phyloP scores from a whole-genome alignment of 345 rosid species.

The thale cress (Arabidopsis thaliana) region DNA sequence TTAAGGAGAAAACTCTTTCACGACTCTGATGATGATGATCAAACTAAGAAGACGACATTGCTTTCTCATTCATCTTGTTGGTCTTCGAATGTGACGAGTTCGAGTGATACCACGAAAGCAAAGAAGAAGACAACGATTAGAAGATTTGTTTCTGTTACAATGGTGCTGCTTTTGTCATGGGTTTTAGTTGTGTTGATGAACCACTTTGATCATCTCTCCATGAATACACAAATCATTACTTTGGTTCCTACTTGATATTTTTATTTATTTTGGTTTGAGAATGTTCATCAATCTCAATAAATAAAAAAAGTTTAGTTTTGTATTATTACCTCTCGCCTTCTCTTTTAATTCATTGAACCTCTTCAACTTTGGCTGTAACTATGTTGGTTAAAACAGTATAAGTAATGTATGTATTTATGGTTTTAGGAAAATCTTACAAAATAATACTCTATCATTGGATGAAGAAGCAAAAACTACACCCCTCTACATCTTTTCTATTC shows the following conservation, averaged over 20 bases:
- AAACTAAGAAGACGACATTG: neutral
- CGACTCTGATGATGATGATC: slow-evolving; percentile 17
- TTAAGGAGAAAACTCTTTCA: slow-evolving; percentile 38
- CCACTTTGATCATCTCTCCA: slow-evolving; percentile 14
- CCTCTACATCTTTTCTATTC: too few species aligned
- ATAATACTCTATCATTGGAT: too few species aligned
- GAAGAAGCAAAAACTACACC: too few species aligned
- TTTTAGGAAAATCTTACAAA: too few species aligned
- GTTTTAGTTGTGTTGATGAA: slow-evolving; percentile 28
- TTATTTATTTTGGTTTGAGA: neutral
- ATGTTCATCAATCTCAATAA: slow-evolving; percentile 22
- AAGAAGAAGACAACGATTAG: neutral
- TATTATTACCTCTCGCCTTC: neutral
- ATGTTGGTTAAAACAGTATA: too few species aligned
- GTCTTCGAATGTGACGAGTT: slow-evolving; percentile 36
- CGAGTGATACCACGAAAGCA: neutral
- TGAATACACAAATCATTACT: slow-evolving; percentile 17
- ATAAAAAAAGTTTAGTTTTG: neutral
- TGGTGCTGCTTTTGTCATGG: slow-evolving; percentile 23
- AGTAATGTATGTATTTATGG: too few species aligned
- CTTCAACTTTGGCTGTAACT: too few species aligned
- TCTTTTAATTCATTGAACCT: neutral
- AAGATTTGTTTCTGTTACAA: neutral
- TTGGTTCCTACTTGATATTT: slow-evolving; percentile 38
- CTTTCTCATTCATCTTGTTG: slow-evolving; percentile 20